Evolutionary conservation across 306 rosid species (phyloP).

Genomic region (Astragalus membranaceus): DNA sequence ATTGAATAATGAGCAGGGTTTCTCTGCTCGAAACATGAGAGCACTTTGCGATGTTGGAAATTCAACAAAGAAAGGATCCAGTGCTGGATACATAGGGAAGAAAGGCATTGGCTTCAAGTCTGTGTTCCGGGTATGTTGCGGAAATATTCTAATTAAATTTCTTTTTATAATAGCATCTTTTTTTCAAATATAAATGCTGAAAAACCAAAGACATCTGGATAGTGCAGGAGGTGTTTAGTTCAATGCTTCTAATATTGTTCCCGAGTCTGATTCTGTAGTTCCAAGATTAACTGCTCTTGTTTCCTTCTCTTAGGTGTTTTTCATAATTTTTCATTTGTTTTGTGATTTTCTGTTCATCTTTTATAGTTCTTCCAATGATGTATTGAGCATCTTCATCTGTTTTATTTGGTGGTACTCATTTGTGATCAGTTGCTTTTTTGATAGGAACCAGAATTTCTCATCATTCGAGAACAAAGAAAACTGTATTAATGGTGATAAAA

Average conservation of each 20-base stretch:
- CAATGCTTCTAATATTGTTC: not conserved
- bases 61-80: slow-evolving; percentile 90
- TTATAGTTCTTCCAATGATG: not conserved
- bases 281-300: not conserved
- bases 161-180: not conserved
- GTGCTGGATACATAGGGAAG: slow-evolving; percentile 88
- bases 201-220: not conserved
- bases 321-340: slow-evolving; percentile 6
- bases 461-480: too few relatives aligned
- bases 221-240: not conserved
- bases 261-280: not conserved
- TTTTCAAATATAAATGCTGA: not conserved
- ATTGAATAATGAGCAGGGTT: slow-evolving; percentile 85
- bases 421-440: too few relatives aligned
- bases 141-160: not conserved
- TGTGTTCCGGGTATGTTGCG: slow-evolving; percentile 79
- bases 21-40: slow-evolving; percentile 73
- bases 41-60: slow-evolving; percentile 98
- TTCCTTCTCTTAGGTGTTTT: not conserved
- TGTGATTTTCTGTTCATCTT: not conserved
- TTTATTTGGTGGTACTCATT: too few relatives aligned
- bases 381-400: not conserved
- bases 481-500: too few relatives aligned
- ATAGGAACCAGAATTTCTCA: too few relatives aligned
- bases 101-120: slow-evolving; percentile 99